Evolutionary conservation across 2,329 filamentous ascomycete species (phyloP).

Genomic region (Alternaria angustiovoidea): DNA sequence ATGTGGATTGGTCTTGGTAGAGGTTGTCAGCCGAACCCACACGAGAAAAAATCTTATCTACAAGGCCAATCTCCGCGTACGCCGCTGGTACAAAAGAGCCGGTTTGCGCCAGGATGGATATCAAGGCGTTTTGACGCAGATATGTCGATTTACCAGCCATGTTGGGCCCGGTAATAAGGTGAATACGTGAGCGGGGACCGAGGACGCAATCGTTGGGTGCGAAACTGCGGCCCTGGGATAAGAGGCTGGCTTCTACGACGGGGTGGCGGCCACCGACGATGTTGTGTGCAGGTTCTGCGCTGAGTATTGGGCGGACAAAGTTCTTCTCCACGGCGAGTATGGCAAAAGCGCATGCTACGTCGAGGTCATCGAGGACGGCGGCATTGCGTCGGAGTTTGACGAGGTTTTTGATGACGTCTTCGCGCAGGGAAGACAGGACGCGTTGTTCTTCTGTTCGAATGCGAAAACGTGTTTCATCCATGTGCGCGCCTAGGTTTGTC

Average conservation of each 20-base stretch:
- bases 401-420: constrained; percentile 79
- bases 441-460: constrained; percentile 86
- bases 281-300: constrained; percentile 69
- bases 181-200: constrained; percentile 75
- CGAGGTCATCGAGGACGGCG: constrained; percentile 89
- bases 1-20: constrained; percentile 94
- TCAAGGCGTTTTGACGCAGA: constrained; percentile 91
- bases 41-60: constrained; percentile 95
- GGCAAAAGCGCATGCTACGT: constrained; percentile 88
- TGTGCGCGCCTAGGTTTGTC: constrained; percentile 78
- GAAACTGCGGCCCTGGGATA: constrained; percentile 81
- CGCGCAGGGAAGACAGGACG: constrained; percentile 78
- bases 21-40: constrained; percentile 89
- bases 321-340: constrained; percentile 76
- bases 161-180: constrained; percentile 83
- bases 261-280: constrained; percentile 90
- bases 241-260: constrained; percentile 85
- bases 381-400: constrained; percentile 89
- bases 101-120: constrained; percentile 90
- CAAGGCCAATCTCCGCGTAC: constrained; percentile 84
- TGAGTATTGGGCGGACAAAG: constrained; percentile 77
- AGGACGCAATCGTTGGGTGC: constrained; percentile 86
- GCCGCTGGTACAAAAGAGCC: constrained; percentile 92
- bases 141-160: constrained; percentile 99
- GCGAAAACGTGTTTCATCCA: constrained; percentile 79